Evolutionary conservation across 2,329 filamentous ascomycete genomes (phyloP).

Genomic region (Pseudonectria foliicola): DNA sequence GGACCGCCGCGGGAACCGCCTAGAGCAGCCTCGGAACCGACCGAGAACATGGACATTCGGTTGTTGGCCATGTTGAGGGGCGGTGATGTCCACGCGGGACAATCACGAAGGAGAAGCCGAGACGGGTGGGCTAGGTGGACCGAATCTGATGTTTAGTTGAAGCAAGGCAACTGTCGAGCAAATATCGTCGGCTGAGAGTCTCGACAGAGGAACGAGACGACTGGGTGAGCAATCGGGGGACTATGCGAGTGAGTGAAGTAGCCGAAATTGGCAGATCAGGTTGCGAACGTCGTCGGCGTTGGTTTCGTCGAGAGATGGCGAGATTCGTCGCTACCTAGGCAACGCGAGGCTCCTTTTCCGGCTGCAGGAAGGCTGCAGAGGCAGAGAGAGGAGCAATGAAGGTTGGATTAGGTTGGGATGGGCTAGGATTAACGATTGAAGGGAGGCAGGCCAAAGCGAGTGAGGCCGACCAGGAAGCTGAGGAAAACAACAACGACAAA

Average conservation of each 20-base stretch:
- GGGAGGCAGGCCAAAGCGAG: slow-evolving; percentile 50
- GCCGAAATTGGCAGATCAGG: slow-evolving; percentile 4
- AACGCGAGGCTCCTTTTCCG: slow-evolving; percentile 25
- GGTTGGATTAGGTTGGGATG: slow-evolving; percentile 9
- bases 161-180: no score
- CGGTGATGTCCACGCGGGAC: slow-evolving; percentile 32
- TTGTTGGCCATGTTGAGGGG: slow-evolving; percentile 49
- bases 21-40: slow-evolving; percentile 56
- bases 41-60: slow-evolving; percentile 63
- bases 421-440: slow-evolving; percentile 30
- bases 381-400: slow-evolving; percentile 10
- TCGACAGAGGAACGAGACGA: neutral
- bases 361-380: slow-evolving; percentile 1
- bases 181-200: neutral
- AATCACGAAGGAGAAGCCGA: slow-evolving; percentile 24
- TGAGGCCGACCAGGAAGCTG: slow-evolving; percentile 37
- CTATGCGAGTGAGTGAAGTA: slow-evolving; percentile 12
- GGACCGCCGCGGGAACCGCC: slow-evolving; percentile 53
- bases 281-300: slow-evolving; percentile 10
- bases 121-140: slow-evolving; percentile 7
- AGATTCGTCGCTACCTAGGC: slow-evolving; percentile 22
- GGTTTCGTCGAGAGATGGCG: slow-evolving; percentile 12
- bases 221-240: slow-evolving; percentile 1
- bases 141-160: no score
- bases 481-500: slow-evolving; percentile 11